Evolutionary conservation across 2,329 filamentous ascomycete species (phyloP).

Genomic region (Stemphylium beticola): DNA sequence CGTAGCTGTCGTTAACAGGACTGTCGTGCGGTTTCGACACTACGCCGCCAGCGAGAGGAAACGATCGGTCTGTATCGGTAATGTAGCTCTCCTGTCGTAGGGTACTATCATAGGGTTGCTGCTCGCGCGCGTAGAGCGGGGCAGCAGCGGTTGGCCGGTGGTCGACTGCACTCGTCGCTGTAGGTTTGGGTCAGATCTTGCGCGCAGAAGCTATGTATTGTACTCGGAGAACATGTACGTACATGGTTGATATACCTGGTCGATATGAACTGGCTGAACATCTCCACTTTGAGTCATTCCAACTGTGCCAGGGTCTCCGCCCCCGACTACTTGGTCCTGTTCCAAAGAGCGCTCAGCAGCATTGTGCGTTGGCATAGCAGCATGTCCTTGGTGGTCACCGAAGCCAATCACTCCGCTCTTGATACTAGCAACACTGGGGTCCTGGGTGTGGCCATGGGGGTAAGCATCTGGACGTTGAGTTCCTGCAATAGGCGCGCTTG

Average conservation of each 20-base stretch:
- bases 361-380: constrained; percentile 28
- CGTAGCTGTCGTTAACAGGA: constrained; percentile 19
- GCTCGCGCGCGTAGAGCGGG: background rate
- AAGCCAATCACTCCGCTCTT: constrained; percentile 51
- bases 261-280: constrained; percentile 8
- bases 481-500: constrained; percentile 5
- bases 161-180: constrained; percentile 9
- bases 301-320: constrained; percentile 22
- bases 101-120: constrained; percentile 16
- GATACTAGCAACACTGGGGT: constrained; percentile 46
- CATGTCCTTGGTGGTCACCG: constrained; percentile 29
- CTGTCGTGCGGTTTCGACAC: constrained; percentile 21
- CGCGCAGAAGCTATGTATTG: background rate
- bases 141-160: constrained; percentile 4
- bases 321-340: constrained; percentile 24
- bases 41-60: constrained; percentile 47
- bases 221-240: constrained; percentile 21
- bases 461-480: constrained; percentile 27
- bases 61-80: constrained; percentile 38
- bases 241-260: constrained; percentile 19
- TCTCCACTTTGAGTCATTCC: constrained; percentile 8
- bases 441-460: constrained; percentile 17
- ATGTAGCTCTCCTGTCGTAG: constrained; percentile 23
- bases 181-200: constrained; percentile 13
- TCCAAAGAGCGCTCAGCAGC: constrained; percentile 16